A percentile compares a stretch with the other conserved stretches of the same genome.
phyloP scores from a whole-genome alignment of 805 yeast species.

The Ogataea nonfermentans region DNA sequence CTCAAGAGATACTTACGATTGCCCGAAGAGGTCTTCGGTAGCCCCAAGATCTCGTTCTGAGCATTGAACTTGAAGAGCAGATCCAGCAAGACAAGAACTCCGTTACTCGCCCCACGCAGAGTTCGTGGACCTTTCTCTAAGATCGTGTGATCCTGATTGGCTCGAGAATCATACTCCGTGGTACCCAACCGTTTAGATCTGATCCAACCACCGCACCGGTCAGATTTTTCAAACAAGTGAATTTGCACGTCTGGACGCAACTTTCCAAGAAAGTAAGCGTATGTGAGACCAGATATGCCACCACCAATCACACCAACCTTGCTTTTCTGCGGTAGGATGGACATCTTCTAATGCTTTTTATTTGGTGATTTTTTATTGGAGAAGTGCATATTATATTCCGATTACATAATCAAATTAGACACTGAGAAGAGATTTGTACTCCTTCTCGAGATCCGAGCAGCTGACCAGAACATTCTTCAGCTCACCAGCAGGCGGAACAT shows the following conservation, averaged over 20 bases:
- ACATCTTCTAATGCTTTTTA: slow-evolving; percentile 4
- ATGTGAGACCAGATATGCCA: slow-evolving; percentile 84
- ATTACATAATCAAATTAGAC: slow-evolving; percentile 4
- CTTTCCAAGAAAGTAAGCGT: slow-evolving; percentile 61
- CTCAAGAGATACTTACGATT: slow-evolving; percentile 68
- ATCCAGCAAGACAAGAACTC: slow-evolving; percentile 68
- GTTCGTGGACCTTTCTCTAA: slow-evolving; percentile 93
- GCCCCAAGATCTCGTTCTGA: slow-evolving; percentile 52
- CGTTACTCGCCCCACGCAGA: slow-evolving; percentile 76
- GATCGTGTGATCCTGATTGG: slow-evolving; percentile 29
- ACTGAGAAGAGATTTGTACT: slow-evolving; percentile 15
- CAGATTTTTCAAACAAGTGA: slow-evolving; percentile 55
- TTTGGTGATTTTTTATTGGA: slow-evolving; percentile 8
- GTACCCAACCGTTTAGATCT: slow-evolving; percentile 44
- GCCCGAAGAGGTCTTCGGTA: slow-evolving; percentile 57
- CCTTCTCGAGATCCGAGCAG: slow-evolving; percentile 23
- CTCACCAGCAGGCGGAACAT: not conserved
- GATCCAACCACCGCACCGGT: slow-evolving; percentile 79
- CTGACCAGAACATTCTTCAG: slow-evolving; percentile 13
- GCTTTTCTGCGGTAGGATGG: slow-evolving; percentile 4
- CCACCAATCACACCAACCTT: slow-evolving; percentile 76
- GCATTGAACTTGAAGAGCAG: slow-evolving; percentile 48
- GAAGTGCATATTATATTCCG: slow-evolving; percentile 1
- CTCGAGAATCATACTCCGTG: slow-evolving; percentile 25
- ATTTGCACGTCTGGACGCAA: slow-evolving; percentile 77